These are phyloP conservation scores for Paramyrothecium roridum DNA, from an alignment of 2,329 filamentous ascomycete genomes.

Conservation along the genomic window DNA sequence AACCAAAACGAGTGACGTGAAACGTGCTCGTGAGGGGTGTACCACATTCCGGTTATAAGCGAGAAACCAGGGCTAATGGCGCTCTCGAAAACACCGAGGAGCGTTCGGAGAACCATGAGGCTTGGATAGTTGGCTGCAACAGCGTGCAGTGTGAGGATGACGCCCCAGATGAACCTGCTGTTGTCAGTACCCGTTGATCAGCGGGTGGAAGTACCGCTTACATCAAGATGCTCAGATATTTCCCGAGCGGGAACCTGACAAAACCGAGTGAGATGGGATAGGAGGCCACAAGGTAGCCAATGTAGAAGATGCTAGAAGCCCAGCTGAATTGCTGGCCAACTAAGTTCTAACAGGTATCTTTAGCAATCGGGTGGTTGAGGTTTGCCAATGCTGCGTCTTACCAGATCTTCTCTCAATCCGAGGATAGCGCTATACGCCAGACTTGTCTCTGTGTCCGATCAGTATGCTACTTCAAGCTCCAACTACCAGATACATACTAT, in stretches of 20 bases:
- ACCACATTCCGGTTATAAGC: constrained; percentile 24
- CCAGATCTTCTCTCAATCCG: no score
- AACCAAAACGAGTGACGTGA: constrained; percentile 25
- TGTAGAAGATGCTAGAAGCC: constrained; percentile 44
- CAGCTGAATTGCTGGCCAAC: constrained; percentile 41
- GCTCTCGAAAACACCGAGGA: constrained; percentile 21
- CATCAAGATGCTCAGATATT: constrained; percentile 14
- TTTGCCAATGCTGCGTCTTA: no score
- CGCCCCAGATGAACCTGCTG: constrained; percentile 21
- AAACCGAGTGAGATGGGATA: constrained; percentile 15
- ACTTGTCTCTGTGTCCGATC: no score
- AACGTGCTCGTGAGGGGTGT: constrained; percentile 21
- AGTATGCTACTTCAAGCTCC: no score
- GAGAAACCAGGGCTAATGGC: constrained; percentile 19
- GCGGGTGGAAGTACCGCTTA: not conserved
- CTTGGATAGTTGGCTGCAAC: constrained; percentile 28
- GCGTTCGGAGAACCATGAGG: constrained; percentile 17
- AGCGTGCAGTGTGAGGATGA: constrained; percentile 26
- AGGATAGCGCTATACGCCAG: no score
- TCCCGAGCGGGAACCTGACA: constrained; percentile 15
- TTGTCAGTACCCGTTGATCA: not conserved
- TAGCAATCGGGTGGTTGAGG: no score
- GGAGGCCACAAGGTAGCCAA: constrained; percentile 37
- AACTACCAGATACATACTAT: not conserved
- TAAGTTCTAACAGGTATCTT: constrained; percentile 6